Conservation (phyloP, 768 basidiomycete species). For the Tricholomella constricta region DNA sequence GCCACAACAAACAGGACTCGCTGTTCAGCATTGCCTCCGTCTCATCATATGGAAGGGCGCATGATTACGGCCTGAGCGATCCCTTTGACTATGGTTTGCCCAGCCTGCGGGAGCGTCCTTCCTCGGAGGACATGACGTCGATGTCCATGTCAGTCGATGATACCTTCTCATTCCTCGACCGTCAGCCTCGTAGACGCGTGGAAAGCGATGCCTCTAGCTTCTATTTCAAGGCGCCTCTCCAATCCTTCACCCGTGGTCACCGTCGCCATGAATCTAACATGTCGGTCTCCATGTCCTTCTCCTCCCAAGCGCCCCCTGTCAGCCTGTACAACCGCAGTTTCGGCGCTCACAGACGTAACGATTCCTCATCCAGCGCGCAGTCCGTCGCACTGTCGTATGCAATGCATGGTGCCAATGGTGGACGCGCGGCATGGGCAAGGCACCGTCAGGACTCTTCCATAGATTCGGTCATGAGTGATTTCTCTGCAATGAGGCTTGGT, state of each 20-base stretch:
- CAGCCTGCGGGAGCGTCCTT: constrained; percentile 54
- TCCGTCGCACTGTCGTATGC: constrained; percentile 62
- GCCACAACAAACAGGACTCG: constrained; percentile 53
- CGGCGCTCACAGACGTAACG: constrained; percentile 50
- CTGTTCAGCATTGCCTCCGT: constrained; percentile 76
- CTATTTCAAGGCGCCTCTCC: constrained; percentile 57
- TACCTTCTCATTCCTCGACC: constrained; percentile 65
- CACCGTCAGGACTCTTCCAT: constrained; percentile 58
- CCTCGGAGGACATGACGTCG: constrained; percentile 56
- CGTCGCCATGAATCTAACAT: constrained; percentile 64
- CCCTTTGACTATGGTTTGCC: constrained; percentile 74
- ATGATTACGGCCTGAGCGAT: constrained; percentile 62
- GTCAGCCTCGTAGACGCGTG: constrained; percentile 48
- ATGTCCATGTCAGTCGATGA: constrained; percentile 65
- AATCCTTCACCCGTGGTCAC: constrained; percentile 47
- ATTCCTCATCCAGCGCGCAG: constrained; percentile 59
- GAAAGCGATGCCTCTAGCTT: constrained; percentile 81
- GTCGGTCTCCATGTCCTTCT: constrained; percentile 51
- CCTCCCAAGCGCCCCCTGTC: constrained; percentile 63
- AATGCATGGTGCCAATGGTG: constrained; percentile 51
- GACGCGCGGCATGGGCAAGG: constrained; percentile 60
- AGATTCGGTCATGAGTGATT: constrained; percentile 70
- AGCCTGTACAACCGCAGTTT: constrained; percentile 74
- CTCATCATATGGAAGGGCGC: constrained; percentile 73
- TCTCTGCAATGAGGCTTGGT: constrained; percentile 55